Percentiles rank a stretch among this genome's conserved stretches.
phyloP scores from a whole-genome alignment of 495 filamentous ascomycete species.

The Coniosporium apollinis region DNA sequence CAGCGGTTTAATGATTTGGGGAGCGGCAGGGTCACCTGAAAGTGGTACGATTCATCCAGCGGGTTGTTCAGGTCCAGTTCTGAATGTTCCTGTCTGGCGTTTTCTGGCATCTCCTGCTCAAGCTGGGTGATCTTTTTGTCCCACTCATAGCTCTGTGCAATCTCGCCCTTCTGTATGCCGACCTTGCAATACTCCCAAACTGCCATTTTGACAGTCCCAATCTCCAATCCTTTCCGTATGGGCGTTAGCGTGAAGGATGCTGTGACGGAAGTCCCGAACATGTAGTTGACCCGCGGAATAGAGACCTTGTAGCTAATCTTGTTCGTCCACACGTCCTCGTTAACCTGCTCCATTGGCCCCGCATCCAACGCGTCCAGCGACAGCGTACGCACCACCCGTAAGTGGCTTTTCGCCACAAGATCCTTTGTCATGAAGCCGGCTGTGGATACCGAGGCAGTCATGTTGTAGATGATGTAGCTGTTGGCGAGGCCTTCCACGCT shows the following conservation, averaged over 20 bases:
- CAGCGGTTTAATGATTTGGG: slow-evolving; percentile 64
- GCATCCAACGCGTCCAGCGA: slow-evolving; percentile 60
- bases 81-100: slow-evolving; percentile 28
- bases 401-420: slow-evolving; percentile 54
- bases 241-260: slow-evolving; percentile 70
- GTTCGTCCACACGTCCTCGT: slow-evolving; percentile 82
- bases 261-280: slow-evolving; percentile 70
- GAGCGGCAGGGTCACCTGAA: slow-evolving; percentile 49
- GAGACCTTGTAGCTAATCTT: slow-evolving; percentile 87
- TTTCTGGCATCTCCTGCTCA: slow-evolving; percentile 24
- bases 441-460: slow-evolving; percentile 74
- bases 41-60: slow-evolving; percentile 57
- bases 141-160: slow-evolving; percentile 2
- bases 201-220: slow-evolving; percentile 64
- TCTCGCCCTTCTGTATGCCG: too few relatives aligned
- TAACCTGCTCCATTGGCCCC: slow-evolving; percentile 11
- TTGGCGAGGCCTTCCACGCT: slow-evolving; percentile 74
- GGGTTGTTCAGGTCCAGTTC: slow-evolving; percentile 43
- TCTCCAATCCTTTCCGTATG: slow-evolving; percentile 66
- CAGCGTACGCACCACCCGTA: slow-evolving; percentile 77
- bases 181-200: too few relatives aligned
- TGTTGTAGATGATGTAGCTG: slow-evolving; percentile 66
- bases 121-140: slow-evolving; percentile 16
- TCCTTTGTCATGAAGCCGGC: slow-evolving; percentile 61
- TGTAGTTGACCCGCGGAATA: slow-evolving; percentile 75